Evolutionary conservation across 2,329 filamentous ascomycete genomes (phyloP).

Genomic region (Fusarium torulosum): DNA sequence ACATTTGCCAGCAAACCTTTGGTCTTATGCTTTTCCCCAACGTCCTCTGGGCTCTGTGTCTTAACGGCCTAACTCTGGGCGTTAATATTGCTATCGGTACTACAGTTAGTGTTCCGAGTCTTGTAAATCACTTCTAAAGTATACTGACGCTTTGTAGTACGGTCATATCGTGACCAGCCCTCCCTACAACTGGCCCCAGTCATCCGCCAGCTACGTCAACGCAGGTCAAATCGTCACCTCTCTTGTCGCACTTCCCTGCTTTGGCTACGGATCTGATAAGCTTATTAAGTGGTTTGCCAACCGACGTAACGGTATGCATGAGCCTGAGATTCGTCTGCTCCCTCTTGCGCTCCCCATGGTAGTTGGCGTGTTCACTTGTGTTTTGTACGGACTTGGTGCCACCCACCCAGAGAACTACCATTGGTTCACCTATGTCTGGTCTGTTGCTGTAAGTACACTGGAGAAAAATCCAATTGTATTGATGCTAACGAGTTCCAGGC

Average conservation of each 20-base stretch:
- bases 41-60: conserved; percentile 38
- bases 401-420: conserved; percentile 21
- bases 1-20: conserved; percentile 38
- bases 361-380: conserved; percentile 26
- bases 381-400: conserved; percentile 18
- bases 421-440: conserved; percentile 28
- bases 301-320: conserved; percentile 37
- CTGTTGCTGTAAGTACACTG: conserved; percentile 7
- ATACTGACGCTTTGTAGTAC: background rate
- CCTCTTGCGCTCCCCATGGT: conserved; percentile 40
- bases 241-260: conserved; percentile 34
- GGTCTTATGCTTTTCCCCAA: conserved; percentile 41
- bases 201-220: conserved; percentile 39
- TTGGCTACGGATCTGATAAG: conserved; percentile 39
- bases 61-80: conserved; percentile 41
- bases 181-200: conserved; percentile 41
- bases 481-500: background rate
- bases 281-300: conserved; percentile 42
- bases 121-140: no score
- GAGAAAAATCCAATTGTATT: background rate
- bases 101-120: background rate
- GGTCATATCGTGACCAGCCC: conserved; percentile 32
- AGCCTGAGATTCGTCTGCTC: conserved; percentile 38
- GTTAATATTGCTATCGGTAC: conserved; percentile 44
- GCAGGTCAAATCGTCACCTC: conserved; percentile 41